phyloP scores from a whole-genome alignment of 1,284 basidiomycete genomes.

The Pascua sp. region DNA sequence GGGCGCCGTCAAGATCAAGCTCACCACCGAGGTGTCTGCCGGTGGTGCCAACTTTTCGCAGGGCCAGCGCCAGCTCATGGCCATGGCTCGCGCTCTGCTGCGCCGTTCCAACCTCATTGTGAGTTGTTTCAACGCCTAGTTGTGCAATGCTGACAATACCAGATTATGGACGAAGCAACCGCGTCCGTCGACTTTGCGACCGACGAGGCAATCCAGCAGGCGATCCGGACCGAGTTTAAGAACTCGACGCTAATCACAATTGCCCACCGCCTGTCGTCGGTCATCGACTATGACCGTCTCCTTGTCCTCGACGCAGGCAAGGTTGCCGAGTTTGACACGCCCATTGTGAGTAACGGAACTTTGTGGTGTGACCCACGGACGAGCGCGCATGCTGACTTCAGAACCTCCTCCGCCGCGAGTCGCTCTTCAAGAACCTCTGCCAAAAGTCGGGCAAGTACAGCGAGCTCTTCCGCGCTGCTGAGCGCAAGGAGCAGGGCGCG shows the following conservation, averaged over 20 bases:
- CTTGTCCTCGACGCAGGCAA: conserved; percentile 76
- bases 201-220: conserved; percentile 64
- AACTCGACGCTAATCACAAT: conserved; percentile 76
- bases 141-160: neutral
- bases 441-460: conserved; percentile 72
- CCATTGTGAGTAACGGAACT: conserved; percentile 50
- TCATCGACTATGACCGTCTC: conserved; percentile 71
- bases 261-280: conserved; percentile 68
- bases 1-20: conserved; percentile 53
- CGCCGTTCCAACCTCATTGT: conserved; percentile 67
- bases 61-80: conserved; percentile 77
- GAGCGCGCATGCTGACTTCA: conserved; percentile 13
- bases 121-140: conserved; percentile 11
- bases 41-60: conserved; percentile 81
- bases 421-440: conserved; percentile 75
- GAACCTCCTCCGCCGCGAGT: conserved; percentile 67
- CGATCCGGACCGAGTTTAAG: conserved; percentile 74
- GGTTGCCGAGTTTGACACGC: conserved; percentile 77
- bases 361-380: no score
- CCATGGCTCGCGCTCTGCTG: conserved; percentile 65
- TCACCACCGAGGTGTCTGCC: conserved; percentile 70
- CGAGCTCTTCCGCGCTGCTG: conserved; percentile 52
- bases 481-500: conserved; percentile 37
- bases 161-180: conserved; percentile 77
- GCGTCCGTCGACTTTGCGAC: conserved; percentile 76